Evolutionary conservation across 768 basidiomycete genomes (phyloP), one percentile per base, ranked within the genome.

Genomic region (Kwoniella heveanensis): DNA sequence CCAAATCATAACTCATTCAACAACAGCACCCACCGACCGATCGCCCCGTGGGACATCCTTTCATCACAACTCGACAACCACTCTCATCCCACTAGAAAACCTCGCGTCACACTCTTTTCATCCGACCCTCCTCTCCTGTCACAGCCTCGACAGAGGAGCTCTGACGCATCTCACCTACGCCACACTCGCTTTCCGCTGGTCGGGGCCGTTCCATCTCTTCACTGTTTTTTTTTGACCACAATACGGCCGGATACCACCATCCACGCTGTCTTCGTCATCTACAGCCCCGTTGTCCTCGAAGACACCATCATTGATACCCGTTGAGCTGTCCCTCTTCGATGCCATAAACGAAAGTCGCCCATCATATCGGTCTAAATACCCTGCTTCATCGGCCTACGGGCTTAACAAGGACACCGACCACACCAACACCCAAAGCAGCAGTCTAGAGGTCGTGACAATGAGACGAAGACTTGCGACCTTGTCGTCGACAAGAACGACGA

Each of bases 31-130:
- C 6, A 44, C 3, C 39, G 39, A 44, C 19, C 39, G 39, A 32
- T 32, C 39, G 10, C 39, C 39, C 17, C 39, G 39, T 44, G 15
- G 39, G 39, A 44, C 39, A 44, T 44, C 39, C 39, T 44, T 44
- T 44, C 8, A 44, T 44, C 39, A 44, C 39, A 44, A 44, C 39
- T 19, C 39, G 39, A 44, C 39, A 44, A 17, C 39, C 39, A 44
- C 39, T 44, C 10, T 17, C 9, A 3, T 19, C 6, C 39, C 3
- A 44, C 39, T 17, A 19, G 4, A 44, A 36, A 8, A 44, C 39
- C 39, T 44, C 39, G 15, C 39, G 39, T 44, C 39, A 44, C 39
- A 44, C 39, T 44, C 39, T 44, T 44, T 44, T 44, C 39, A 44
- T 44, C 39, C 39, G 39, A 8, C 39, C 19, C 39, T 44, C 39